phyloP scores from a whole-genome alignment of 106 monocot species.

The Dendrobium nobile region DNA sequence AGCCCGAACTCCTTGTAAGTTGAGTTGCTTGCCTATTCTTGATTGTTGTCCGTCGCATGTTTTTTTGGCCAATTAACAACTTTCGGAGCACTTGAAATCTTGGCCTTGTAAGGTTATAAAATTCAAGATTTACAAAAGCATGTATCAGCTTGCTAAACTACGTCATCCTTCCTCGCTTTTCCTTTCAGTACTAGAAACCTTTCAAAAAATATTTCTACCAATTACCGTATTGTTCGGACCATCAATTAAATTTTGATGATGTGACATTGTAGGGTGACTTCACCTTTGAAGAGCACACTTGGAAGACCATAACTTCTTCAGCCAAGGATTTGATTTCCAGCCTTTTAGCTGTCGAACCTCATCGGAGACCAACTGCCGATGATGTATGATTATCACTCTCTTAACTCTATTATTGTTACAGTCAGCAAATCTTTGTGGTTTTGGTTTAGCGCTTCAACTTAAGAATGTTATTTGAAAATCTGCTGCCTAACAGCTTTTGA shows the following conservation, averaged over 20 bases:
- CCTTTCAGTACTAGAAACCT: neutral
- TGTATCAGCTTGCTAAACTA: neutral
- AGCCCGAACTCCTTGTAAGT: neutral
- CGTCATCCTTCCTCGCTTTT: neutral
- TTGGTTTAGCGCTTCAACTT: neutral
- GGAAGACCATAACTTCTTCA: conserved; percentile 61
- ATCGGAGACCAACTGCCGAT: conserved; percentile 51
- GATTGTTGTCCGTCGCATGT: neutral
- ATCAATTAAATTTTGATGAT: neutral
- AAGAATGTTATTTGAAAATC: neutral
- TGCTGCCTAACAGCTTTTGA: conserved; percentile 38
- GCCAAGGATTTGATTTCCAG: conserved; percentile 63
- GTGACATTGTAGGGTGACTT: conserved; percentile 44
- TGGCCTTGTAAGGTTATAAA: neutral
- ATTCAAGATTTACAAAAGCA: neutral
- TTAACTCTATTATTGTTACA: neutral
- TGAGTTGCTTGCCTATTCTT: neutral
- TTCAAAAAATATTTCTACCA: neutral
- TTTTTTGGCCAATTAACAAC: neutral
- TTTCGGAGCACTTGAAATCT: neutral
- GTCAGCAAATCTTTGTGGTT: neutral
- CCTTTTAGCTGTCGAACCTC: conserved; percentile 53
- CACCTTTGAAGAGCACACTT: conserved; percentile 51
- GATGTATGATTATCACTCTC: conserved; percentile 29
- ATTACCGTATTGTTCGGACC: neutral